These are phyloP conservation scores for Exophiala spinifera DNA, from an alignment of 2,329 filamentous ascomycete genomes.

Conservation along the genomic window DNA sequence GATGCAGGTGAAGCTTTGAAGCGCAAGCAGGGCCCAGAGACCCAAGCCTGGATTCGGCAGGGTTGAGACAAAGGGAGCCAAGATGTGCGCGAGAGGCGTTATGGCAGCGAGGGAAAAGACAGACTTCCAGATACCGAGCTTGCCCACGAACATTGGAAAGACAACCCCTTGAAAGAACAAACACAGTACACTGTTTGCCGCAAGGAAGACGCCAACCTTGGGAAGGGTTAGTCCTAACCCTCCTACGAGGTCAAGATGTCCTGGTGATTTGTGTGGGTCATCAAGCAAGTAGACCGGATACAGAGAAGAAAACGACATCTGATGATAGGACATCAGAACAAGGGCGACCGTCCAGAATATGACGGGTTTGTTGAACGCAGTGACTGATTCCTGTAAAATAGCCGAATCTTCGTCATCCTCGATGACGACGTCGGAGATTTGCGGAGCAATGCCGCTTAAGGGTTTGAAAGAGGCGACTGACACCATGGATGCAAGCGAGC, in stretches of 20 bases:
- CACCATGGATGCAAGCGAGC: slow-evolving; percentile 17
- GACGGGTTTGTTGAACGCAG: slow-evolving; percentile 27
- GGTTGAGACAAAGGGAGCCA: slow-evolving; percentile 58
- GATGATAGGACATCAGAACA: slow-evolving; percentile 45
- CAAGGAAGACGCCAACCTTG: slow-evolving; percentile 60
- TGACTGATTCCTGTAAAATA: slow-evolving; percentile 1
- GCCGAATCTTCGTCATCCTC: slow-evolving; percentile 8
- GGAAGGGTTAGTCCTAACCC: slow-evolving; percentile 63
- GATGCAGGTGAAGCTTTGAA: slow-evolving; percentile 62
- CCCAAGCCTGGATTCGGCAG: slow-evolving; percentile 53
- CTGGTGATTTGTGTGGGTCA: slow-evolving; percentile 25
- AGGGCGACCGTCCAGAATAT: slow-evolving; percentile 44
- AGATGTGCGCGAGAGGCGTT: slow-evolving; percentile 60
- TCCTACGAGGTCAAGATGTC: slow-evolving; percentile 36
- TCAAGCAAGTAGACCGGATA: slow-evolving; percentile 47
- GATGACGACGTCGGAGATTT: slow-evolving; percentile 3
- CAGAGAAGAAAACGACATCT: slow-evolving; percentile 46
- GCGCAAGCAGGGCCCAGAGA: slow-evolving; percentile 56
- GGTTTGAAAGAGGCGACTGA: slow-evolving; percentile 18
- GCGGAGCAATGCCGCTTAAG: not conserved
- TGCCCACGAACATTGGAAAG: slow-evolving; percentile 59
- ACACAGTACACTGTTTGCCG: slow-evolving; percentile 58
- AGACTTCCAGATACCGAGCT: slow-evolving; percentile 57
- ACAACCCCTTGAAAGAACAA: slow-evolving; percentile 59
- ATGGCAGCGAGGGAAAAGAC: slow-evolving; percentile 58